These are phyloP conservation scores for Lippia alba DNA, from an alignment of 305 asterid species.

Conservation along the genomic window DNA sequence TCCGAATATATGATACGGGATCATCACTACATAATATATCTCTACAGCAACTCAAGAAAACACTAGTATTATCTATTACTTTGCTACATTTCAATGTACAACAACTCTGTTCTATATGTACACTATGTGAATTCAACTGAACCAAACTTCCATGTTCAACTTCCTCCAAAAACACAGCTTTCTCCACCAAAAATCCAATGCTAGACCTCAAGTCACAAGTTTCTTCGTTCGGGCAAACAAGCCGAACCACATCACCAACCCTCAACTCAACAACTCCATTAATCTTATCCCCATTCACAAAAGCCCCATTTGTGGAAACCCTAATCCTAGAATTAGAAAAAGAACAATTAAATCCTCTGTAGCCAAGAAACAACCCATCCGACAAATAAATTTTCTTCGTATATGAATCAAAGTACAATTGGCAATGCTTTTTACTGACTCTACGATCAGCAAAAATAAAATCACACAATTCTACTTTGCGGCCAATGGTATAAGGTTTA, in stretches of 20 bases:
- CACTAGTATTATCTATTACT: conserved; percentile 45
- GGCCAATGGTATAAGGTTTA: conserved; percentile 71
- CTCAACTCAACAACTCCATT: conserved; percentile 56
- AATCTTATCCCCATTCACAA: conserved; percentile 62
- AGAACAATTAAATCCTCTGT: conserved; percentile 39
- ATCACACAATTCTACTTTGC: conserved; percentile 56
- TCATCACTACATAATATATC: conserved; percentile 69
- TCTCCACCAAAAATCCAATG: conserved; percentile 69
- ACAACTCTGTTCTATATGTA: conserved; percentile 24
- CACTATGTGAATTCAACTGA: no score
- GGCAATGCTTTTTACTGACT: conserved; percentile 75
- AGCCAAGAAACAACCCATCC: conserved; percentile 62
- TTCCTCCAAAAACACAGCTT: conserved; percentile 56
- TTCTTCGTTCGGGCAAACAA: conserved; percentile 52
- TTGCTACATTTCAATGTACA: conserved; percentile 32
- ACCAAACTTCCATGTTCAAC: no score
- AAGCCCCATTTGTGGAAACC: conserved; percentile 80
- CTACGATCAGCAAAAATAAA: conserved; percentile 56
- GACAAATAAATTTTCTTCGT: conserved; percentile 56
- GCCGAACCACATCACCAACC: conserved; percentile 73
- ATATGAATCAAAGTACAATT: conserved; percentile 60
- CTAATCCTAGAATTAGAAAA: conserved; percentile 37
- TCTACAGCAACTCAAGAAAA: conserved; percentile 65
- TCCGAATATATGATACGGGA: conserved; percentile 61
- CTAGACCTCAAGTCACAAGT: conserved; percentile 42